Conservation (phyloP, 2,329 filamentous ascomycete genomes). For the Chrysosporium keratinophilum region DNA sequence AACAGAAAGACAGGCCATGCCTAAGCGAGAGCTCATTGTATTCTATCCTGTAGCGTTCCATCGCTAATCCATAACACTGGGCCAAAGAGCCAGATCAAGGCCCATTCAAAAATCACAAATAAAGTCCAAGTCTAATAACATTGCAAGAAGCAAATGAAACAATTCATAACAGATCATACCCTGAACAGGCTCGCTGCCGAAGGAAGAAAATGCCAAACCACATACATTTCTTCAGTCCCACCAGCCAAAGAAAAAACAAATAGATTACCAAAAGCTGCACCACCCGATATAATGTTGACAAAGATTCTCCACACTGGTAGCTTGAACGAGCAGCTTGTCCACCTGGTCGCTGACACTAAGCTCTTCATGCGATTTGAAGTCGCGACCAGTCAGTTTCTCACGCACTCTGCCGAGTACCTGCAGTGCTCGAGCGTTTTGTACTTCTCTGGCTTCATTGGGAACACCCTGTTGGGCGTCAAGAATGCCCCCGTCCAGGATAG, state of each 20-base stretch:
- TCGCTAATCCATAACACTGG: too few relatives aligned
- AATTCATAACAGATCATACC: not conserved
- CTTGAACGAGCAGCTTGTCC: slow-evolving; percentile 86
- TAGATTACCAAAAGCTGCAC: slow-evolving; percentile 84
- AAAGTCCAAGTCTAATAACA: not conserved
- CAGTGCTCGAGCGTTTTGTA: slow-evolving; percentile 83
- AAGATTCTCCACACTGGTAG: slow-evolving; percentile 91
- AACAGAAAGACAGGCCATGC: too few relatives aligned
- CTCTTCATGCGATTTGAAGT: slow-evolving; percentile 81
- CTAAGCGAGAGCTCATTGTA: too few relatives aligned
- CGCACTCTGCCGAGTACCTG: slow-evolving; percentile 86
- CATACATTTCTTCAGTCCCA: not conserved
- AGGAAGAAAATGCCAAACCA: not conserved
- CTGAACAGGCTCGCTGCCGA: not conserved
- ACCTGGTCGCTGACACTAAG: slow-evolving; percentile 79
- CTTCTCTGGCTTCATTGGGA: slow-evolving; percentile 50
- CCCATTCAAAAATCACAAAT: not conserved
- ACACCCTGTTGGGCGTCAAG: slow-evolving; percentile 35
- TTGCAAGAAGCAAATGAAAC: not conserved
- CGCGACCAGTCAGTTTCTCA: slow-evolving; percentile 87
- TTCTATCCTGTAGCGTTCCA: too few relatives aligned
- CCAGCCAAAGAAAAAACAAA: not conserved
- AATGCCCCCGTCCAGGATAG: slow-evolving; percentile 53
- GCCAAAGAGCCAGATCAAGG: too few relatives aligned
- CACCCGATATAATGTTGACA: slow-evolving; percentile 99